phyloP scores from a whole-genome alignment of 2,329 filamentous ascomycete species.

The Alternaria rosae region DNA sequence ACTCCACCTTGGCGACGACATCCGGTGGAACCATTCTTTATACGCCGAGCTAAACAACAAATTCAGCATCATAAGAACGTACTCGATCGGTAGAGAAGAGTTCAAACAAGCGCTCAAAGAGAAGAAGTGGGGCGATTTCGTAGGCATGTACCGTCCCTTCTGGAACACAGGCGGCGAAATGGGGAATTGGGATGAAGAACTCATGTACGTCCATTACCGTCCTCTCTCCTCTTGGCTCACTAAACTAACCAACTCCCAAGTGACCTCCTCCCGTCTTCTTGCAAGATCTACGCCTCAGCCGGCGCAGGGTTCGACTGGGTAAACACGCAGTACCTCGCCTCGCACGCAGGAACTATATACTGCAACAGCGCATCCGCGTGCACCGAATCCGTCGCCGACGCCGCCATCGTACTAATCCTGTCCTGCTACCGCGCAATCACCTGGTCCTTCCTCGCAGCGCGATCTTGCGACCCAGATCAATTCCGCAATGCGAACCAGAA shows the following conservation, averaged over 20 bases:
- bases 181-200: constrained; percentile 67
- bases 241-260: constrained; percentile 9
- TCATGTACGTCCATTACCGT: constrained; percentile 52
- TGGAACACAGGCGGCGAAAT: constrained; percentile 72
- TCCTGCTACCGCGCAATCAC: constrained; percentile 72
- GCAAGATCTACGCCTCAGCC: constrained; percentile 66
- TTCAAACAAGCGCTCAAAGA: constrained; percentile 51
- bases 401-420: constrained; percentile 73
- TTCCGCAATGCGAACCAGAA: constrained; percentile 68
- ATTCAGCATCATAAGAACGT: constrained; percentile 51
- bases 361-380: constrained; percentile 76
- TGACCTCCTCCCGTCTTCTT: constrained; percentile 56
- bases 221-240: background rate
- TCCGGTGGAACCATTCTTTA: constrained; percentile 55
- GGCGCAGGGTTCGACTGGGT: constrained; percentile 71
- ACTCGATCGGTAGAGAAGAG: constrained; percentile 49
- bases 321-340: constrained; percentile 66
- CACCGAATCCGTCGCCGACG: constrained; percentile 76
- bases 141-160: constrained; percentile 64
- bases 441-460: constrained; percentile 68
- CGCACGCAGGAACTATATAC: constrained; percentile 68
- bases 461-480: constrained; percentile 51
- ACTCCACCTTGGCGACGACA: constrained; percentile 55
- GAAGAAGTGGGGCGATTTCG: constrained; percentile 53
- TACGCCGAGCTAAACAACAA: constrained; percentile 47